phyloP scores from a whole-genome alignment of 768 basidiomycete species.

The Mycena galericulata region DNA sequence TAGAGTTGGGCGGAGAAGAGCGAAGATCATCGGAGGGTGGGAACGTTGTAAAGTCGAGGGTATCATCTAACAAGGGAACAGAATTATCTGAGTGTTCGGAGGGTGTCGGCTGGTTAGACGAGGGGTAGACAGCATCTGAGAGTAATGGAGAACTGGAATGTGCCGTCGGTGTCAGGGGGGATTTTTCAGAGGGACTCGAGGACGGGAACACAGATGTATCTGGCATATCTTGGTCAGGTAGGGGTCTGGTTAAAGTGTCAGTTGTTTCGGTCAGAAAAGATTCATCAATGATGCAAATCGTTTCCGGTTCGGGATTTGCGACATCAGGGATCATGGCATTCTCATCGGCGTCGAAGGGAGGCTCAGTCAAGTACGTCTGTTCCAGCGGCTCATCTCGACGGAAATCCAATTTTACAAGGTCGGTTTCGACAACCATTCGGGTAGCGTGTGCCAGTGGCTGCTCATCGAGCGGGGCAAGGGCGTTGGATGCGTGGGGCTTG shows the following conservation, averaged over 20 bases:
- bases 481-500: not conserved
- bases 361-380: not conserved
- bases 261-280: not conserved
- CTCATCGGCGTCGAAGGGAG: not conserved
- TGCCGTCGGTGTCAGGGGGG: not conserved
- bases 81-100: not conserved
- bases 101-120: not conserved
- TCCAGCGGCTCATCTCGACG: not conserved
- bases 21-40: constrained; percentile 8
- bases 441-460: not conserved
- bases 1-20: constrained; percentile 58
- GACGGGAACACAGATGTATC: constrained; percentile 7
- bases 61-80: too few species aligned
- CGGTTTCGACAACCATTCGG: not conserved
- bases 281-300: not conserved
- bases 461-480: constrained; percentile 1
- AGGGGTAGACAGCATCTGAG: not conserved
- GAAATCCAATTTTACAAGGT: not conserved
- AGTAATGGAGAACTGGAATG: constrained; percentile 1
- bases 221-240: not conserved
- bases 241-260: not conserved
- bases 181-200: constrained; percentile 16
- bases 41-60: not conserved
- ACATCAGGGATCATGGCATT: not conserved
- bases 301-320: not conserved